Evolutionary conservation across 257 asterid genomes (phyloP), one percentile per base, ranked within the genome.

Genomic region (Salvia rosmarinus): DNA sequence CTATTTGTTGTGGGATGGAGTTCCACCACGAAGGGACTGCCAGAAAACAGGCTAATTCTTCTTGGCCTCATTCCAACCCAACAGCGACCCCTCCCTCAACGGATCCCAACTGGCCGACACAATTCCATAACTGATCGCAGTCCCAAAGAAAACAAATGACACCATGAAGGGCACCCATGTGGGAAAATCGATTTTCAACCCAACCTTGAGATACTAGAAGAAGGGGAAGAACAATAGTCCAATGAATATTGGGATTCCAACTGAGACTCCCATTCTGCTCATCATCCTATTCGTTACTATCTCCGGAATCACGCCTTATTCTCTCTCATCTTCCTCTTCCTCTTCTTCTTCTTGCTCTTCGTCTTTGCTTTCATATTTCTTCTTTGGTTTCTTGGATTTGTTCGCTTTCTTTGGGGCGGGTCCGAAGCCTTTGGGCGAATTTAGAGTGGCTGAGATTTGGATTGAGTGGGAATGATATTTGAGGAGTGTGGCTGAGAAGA

Each of bases 101-200:
- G 99, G 99, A 82, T 94, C 99, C 99, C 99, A 94, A 80, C 99
- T 94, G 14, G 99, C 82, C 14, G 99, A 94, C 71, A 94, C 99
- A 67, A 94, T 91, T 37, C 96, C 99, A 74, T 94, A 94, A 76
- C 98, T 91, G 25, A 94, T 84, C 4, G 98, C 98, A 1, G 91
- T 83, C 44, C 99, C 99, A 52, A 89, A 95, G 87, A 88, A 95
- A 52, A 89, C 9, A 44, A 95, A 95, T 3, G 99, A 91, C 68
- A 95, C 97, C 14, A 95, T 83, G 68, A 95, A 80, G 32, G 99
- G 97, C 28, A 91, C 76, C 98, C 98, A 95, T 6, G 85, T 84
- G 14, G 99, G 99, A 54, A 95, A 88, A 80, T 95, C 99, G 35
- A 91, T 85, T 73, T 91, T 91, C 81, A 89, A 52, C 10, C 89